phyloP scores from a whole-genome alignment of 352 stramenopile species.

The Thraustochytrium sp. region DNA sequence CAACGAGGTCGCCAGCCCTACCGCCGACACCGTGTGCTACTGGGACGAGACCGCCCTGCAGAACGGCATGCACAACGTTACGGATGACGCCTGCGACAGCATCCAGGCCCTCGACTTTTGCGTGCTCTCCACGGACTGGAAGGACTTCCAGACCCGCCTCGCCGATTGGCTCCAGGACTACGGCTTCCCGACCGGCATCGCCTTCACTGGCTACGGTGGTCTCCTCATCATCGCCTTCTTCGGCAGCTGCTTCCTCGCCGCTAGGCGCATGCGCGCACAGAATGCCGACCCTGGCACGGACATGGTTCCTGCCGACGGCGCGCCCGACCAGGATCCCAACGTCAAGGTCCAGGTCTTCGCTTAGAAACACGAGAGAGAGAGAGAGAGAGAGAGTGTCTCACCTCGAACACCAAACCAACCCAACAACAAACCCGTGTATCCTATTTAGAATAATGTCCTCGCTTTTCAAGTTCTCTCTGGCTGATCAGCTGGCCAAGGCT shows the following conservation, averaged over 20 bases:
- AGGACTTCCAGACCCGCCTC: background rate
- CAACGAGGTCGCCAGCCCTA: background rate
- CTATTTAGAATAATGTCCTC: too few relatives aligned
- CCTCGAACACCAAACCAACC: too few relatives aligned
- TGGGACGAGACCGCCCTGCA: background rate
- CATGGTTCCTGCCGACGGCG: background rate
- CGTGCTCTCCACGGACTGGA: background rate
- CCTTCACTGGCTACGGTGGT: background rate
- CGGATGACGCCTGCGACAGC: background rate
- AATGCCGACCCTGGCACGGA: background rate
- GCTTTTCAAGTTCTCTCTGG: too few relatives aligned
- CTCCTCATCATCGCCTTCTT: constrained; percentile 13
- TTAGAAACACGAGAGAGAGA: too few relatives aligned
- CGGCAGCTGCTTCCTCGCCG: background rate
- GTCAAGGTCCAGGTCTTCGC: background rate
- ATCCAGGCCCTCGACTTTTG: background rate
- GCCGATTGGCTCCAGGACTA: background rate
- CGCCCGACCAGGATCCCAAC: background rate
- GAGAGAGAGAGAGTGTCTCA: too few relatives aligned
- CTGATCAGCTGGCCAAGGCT: too few relatives aligned
- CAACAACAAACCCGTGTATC: too few relatives aligned
- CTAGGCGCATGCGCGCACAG: background rate
- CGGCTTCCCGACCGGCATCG: background rate
- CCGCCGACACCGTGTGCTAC: background rate
- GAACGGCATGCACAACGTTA: background rate